Base-by-base conservation (phyloP, 1,284 basidiomycete species). In the Ceratobasidium sp. region DNA sequence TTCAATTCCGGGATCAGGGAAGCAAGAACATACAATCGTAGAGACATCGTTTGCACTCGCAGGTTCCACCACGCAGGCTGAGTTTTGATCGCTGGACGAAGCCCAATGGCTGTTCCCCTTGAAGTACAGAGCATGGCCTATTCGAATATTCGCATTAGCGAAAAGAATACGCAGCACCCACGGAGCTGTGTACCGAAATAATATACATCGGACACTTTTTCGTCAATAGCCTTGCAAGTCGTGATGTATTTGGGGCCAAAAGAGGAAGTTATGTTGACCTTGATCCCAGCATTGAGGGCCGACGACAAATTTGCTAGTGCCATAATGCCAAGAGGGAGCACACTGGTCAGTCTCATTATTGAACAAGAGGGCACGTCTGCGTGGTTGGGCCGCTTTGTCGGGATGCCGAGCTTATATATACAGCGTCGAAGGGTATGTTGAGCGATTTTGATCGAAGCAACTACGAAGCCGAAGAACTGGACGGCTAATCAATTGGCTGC, bases 101-200 rank as follows among this genome's bases (percentile, higher is more conserved):
- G 53, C 3, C 67, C 67, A 70, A 41, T 70, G 67, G 16, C 43
- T 58, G n/a, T 57, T 70, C 26, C 67, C 67, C 34, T 58, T 70
- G 12, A 48, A 1, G n/a, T 58, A 70, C 9, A 59, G 28, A n/a
- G 67, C 53, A 41, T 70, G 41, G 30, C 32, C 53, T 57, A 12
- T n/a, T 57, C 12, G 30, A 18, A 5, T 21, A n/a, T 21, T 34
- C 14, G 6, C 16, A 14, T 36, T 16, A 57, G 30, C 5, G 21
- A 9, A 18, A 3, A 14, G 1, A 32, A 2, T 18, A 34, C 16
- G 36, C 14, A 10, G 8, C n/a, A 18, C 3, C 14, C 5, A 57
- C 6, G n/a, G 21, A 57, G 14, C 8, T 21, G 3, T 32, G 16
- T 9, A 57, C 53, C 53, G n/a, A 18, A 3, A 21, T 57, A 57